Evolutionary conservation across 495 filamentous ascomycete species (phyloP).

Genomic region (Podospora comata): DNA sequence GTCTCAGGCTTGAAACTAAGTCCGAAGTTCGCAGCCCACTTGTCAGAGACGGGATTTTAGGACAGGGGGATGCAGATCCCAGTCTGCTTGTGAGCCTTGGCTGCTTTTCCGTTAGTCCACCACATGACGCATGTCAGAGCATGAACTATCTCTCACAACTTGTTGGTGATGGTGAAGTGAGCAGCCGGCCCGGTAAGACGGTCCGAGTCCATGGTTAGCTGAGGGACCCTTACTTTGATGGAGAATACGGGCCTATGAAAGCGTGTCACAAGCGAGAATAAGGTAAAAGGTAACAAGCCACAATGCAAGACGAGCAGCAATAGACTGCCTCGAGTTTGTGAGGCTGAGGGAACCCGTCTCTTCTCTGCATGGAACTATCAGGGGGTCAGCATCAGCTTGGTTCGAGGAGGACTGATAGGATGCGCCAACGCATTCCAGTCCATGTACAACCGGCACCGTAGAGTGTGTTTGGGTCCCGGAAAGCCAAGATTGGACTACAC

Average conservation of each 20-base stretch:
- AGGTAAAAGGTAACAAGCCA: neutral
- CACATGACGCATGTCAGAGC: neutral
- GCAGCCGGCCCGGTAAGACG: neutral
- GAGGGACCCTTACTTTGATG: neutral
- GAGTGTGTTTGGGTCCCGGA: neutral
- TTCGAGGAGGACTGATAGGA: neutral
- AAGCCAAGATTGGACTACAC: neutral
- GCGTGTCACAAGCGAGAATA: neutral
- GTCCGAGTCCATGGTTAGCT: neutral
- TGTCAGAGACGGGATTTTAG: neutral
- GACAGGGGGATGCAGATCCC: slow-evolving; percentile 3
- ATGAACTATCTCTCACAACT: neutral
- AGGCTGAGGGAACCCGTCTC: slow-evolving; percentile 7
- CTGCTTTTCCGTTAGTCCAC: neutral
- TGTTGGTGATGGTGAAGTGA: neutral
- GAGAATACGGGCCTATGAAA: neutral
- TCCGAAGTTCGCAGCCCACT: slow-evolving; percentile 1
- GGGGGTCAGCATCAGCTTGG: neutral
- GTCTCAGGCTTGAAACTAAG: neutral
- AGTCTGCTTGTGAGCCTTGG: neutral
- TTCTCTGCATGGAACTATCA: slow-evolving; percentile 7
- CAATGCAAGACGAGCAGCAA: neutral
- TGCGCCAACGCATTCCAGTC: neutral
- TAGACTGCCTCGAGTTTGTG: slow-evolving; percentile 1
- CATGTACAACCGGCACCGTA: slow-evolving; percentile 1